A percentile compares a stretch with the other conserved stretches of the same genome.
phyloP scores from a whole-genome alignment of 169 alveolate genomes.

The Plasmodium fragile region DNA sequence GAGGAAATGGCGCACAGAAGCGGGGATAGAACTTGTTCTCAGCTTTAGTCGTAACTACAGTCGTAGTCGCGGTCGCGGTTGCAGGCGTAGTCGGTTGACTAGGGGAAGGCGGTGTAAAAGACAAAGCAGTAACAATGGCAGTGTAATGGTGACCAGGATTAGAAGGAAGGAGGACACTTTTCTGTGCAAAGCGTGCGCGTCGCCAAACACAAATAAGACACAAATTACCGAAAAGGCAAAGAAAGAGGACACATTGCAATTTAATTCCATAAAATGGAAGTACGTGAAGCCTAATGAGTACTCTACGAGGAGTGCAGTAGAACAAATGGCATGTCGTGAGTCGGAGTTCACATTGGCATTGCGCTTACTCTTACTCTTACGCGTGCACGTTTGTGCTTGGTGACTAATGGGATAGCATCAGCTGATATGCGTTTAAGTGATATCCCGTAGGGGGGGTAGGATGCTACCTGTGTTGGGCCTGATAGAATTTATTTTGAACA shows the following conservation, averaged over 20 bases:
- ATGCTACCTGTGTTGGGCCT: slow-evolving; percentile 68
- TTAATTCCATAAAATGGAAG: slow-evolving; percentile 64
- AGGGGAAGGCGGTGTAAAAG: not conserved
- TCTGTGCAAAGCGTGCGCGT: not conserved
- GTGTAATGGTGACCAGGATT: not conserved
- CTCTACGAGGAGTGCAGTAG: slow-evolving; percentile 12
- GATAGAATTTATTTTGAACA: slow-evolving; percentile 53
- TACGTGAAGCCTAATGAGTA: slow-evolving; percentile 69
- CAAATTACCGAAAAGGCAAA: slow-evolving; percentile 66
- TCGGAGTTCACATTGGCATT: not conserved
- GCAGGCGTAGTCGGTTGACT: not conserved
- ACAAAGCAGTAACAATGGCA: not conserved
- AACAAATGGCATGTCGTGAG: not conserved
- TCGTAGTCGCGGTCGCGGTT: not conserved
- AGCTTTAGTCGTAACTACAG: not conserved
- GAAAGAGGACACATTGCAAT: slow-evolving; percentile 27
- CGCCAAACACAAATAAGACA: not conserved
- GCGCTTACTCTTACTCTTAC: not conserved
- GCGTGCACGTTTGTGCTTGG: not conserved
- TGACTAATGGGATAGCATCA: not conserved
- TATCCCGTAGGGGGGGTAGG: not conserved
- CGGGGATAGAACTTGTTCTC: not conserved
- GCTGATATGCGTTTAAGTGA: not conserved
- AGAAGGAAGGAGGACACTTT: not conserved
- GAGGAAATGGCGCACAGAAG: not conserved